phyloP scores from a whole-genome alignment of 345 rosid genomes.

The Lepidium sativum region DNA sequence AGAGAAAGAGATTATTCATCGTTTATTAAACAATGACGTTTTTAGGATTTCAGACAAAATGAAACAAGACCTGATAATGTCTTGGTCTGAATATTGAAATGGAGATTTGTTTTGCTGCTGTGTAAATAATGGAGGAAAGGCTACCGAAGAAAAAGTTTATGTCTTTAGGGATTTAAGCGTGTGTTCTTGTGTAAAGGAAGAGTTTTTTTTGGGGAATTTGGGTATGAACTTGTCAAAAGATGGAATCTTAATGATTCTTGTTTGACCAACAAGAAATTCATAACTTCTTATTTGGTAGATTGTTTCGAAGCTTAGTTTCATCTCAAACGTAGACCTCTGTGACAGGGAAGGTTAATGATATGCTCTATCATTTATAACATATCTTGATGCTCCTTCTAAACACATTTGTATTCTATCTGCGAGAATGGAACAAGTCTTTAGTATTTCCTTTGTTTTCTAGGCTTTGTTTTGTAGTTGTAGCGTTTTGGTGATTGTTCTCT shows the following conservation, averaged over 20 bases:
- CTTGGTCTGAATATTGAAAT: conserved; percentile 3
- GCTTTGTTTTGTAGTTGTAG: conserved; percentile 8
- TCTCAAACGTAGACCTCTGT: conserved; percentile 3
- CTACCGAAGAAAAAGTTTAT: not conserved
- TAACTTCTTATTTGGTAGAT: conserved; percentile 3
- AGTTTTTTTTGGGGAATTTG: not conserved
- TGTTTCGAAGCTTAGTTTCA: not conserved
- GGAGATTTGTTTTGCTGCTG: not conserved
- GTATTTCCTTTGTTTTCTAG: not conserved
- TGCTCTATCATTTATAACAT: not conserved
- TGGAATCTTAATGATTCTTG: conserved; percentile 19
- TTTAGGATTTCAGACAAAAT: not conserved
- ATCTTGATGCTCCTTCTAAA: not conserved
- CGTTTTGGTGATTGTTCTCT: not conserved
- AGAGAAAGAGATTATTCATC: not conserved
- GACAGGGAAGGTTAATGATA: not conserved
- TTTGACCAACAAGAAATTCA: conserved; percentile 10
- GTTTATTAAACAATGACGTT: not conserved
- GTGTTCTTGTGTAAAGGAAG: not conserved
- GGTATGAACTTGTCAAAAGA: not conserved
- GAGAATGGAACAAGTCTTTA: conserved; percentile 20
- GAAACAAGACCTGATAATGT: not conserved
- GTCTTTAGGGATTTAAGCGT: conserved; percentile 6
- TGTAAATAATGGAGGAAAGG: not conserved
- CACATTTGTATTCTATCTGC: not conserved